Conservation (phyloP, 257 asterid genomes). For the Lantana camara region DNA sequence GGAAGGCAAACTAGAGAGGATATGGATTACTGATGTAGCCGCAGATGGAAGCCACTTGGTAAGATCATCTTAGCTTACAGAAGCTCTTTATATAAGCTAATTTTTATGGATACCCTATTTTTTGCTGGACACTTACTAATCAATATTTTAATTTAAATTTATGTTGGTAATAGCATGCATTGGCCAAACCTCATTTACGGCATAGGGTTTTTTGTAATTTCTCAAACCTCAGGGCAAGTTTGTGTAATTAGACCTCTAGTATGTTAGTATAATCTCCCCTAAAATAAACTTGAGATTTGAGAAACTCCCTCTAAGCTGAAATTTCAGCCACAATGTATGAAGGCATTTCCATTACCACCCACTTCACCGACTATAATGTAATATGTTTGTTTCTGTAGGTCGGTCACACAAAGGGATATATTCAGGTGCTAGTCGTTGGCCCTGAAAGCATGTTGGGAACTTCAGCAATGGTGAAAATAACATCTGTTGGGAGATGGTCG, state of each 20-base stretch:
- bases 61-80: constrained; percentile 23
- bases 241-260: no score
- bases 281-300: no score
- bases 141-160: no score
- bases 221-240: no score
- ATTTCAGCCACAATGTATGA: neutral
- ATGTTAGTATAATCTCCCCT: no score
- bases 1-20: constrained; percentile 84
- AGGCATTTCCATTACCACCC: neutral
- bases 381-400: constrained; percentile 50
- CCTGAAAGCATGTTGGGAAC: constrained; percentile 81
- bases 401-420: constrained; percentile 97
- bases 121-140: no score
- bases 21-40: constrained; percentile 91
- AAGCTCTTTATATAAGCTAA: no score
- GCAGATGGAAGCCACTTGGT: constrained; percentile 95
- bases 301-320: no score
- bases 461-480: constrained; percentile 78
- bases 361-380: neutral
- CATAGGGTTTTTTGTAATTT: no score
- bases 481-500: constrained; percentile 92
- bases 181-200: no score
- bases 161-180: no score
- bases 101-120: no score
- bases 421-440: constrained; percentile 89